Evolutionary conservation across 1,139 yeast species (phyloP).

Genomic region (Yamadazyma buinensis): DNA sequence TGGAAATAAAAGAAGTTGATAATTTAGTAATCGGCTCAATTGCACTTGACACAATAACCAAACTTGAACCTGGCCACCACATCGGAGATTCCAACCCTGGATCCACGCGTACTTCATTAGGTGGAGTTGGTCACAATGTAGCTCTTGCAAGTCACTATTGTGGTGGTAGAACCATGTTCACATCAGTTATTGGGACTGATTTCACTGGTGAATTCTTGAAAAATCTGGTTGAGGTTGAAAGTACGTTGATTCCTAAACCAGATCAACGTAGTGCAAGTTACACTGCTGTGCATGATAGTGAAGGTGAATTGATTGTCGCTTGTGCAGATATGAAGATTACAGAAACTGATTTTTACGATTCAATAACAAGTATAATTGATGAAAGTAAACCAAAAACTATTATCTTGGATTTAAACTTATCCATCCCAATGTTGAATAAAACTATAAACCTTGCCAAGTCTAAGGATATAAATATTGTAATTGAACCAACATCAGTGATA

Average conservation of each 20-base stretch:
- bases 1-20: conserved; percentile 9
- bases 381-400: conserved; percentile 39
- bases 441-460: conserved; percentile 24
- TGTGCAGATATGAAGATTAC: conserved; percentile 81
- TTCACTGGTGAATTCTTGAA: conserved; percentile 45
- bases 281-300: conserved; percentile 56
- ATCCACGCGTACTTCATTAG: conserved; percentile 50
- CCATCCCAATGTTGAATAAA: conserved; percentile 34
- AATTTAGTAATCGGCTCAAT: conserved; percentile 67
- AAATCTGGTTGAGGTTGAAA: conserved; percentile 30
- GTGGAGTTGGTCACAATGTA: conserved; percentile 85
- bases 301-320: conserved; percentile 69
- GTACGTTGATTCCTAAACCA: conserved; percentile 32
- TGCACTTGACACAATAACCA: conserved; percentile 69
- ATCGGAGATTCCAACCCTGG: conserved; percentile 77
- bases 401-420: conserved; percentile 68
- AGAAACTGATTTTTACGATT: conserved; percentile 43
- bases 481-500: conserved; percentile 75
- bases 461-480: conserved; percentile 31
- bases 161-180: conserved; percentile 34
- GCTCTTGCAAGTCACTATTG: conserved; percentile 48
- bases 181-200: conserved; percentile 63
- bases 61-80: conserved; percentile 25
- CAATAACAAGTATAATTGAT: conserved; percentile 33
- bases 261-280: conserved; percentile 66